Evolutionary conservation across 225 moss, liverwort and hornwort genomes (phyloP), one percentile per base, ranked within the genome.

Genomic region (Marchantia paleacea): DNA sequence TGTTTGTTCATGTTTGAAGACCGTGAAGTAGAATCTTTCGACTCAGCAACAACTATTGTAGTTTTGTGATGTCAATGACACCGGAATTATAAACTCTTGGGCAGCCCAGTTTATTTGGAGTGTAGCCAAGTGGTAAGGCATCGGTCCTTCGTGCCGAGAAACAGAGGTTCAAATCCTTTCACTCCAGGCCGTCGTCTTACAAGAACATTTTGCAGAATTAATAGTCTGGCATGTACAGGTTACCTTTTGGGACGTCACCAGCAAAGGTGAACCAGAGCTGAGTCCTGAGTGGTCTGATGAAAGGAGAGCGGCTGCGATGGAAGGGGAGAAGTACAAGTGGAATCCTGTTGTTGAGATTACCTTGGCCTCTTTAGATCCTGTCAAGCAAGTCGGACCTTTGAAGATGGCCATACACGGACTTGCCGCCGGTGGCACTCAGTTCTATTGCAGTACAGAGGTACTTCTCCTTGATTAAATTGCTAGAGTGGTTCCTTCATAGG

Each of bases 401-500:
- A 97, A 94, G 84, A 80, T 97, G 86, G 83, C 90, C 52, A 67
- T 80, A 19, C 75, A 57, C 26, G 83, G 84, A 76, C 83, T 81
- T 79, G 89, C 14, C 78, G 85, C 55, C 30, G 85, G 62, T 10
- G 89, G 87, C 51, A 85, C 79, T 54, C 82, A 79, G 20, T 91
- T 89, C 47, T 92, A 87, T 77, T 92, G 87, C n/a, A 94, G 93
- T 82, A 93, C 94, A 18, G 97, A 97, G 97, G 97, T 94, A 79
- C 51, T 54, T 53, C n/a, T 72, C 20, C 26, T 29, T 15, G 10
- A 29, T 24, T 4, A 12, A 57, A 18, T 4, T 74, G 14, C 52
- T 55, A 0, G 12, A 50, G 66, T n/a, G 22, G 0, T 24, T 1
- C 1, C 7, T 3, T 52, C 72, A 22, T 51, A 51, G 12, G 20